Evolutionary conservation across 805 yeast species (phyloP).

Genomic region (Teunomyces kruisii): DNA sequence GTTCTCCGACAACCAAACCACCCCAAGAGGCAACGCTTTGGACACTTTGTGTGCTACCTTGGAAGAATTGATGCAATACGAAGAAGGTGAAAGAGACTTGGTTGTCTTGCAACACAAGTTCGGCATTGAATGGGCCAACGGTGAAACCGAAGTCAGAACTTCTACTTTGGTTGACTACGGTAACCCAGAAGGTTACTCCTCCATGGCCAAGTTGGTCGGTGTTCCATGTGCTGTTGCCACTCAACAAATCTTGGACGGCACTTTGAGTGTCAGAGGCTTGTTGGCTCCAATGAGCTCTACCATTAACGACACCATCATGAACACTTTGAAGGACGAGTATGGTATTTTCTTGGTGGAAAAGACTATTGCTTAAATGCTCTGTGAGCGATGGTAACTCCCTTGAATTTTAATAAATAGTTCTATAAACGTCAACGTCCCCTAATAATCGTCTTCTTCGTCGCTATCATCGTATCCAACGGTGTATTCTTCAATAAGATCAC

Average conservation of each 20-base stretch:
- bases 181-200: constrained; percentile 81
- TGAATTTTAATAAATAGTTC: not conserved
- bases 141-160: constrained; percentile 86
- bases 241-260: constrained; percentile 80
- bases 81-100: constrained; percentile 91
- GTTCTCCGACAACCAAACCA: constrained; percentile 71
- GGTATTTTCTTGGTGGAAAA: constrained; percentile 84
- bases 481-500: constrained; percentile 44
- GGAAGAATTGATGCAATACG: constrained; percentile 95
- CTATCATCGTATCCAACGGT: constrained; percentile 49
- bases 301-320: constrained; percentile 86
- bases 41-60: constrained; percentile 96
- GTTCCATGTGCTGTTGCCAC: constrained; percentile 97
- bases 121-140: constrained; percentile 96
- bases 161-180: constrained; percentile 95
- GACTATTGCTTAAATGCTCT: constrained; percentile 3
- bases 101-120: constrained; percentile 96
- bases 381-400: too few species aligned
- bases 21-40: constrained; percentile 90
- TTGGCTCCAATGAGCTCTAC: constrained; percentile 92
- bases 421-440: not conserved
- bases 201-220: constrained; percentile 98
- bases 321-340: constrained; percentile 85
- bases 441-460: constrained; percentile 43
- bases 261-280: constrained; percentile 75